Evolutionary conservation across 768 basidiomycete species (phyloP), one percentile per base, ranked within the genome.

Genomic region (Lactarius trivialis): DNA sequence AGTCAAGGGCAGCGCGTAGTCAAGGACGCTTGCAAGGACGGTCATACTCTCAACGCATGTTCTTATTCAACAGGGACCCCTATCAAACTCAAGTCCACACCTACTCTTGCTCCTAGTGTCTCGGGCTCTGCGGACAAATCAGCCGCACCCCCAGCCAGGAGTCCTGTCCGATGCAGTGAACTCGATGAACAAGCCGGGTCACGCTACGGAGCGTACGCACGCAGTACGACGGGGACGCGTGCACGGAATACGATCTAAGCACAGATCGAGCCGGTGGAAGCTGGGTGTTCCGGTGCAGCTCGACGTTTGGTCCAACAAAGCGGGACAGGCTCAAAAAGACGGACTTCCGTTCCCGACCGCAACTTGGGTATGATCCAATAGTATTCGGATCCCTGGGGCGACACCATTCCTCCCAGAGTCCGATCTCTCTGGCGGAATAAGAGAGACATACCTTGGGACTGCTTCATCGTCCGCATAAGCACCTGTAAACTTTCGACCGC

Each of bases 231-330:
- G 57, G 24, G 48, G 57, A 58, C 21, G 52, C 58, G 17, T 54
- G 48, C 19, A 30, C 45, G 7, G 52, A 53, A 19, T 34, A 54
- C 19, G 56, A 63, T 17, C 28, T 24, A 7, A 2, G n/a, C 30
- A 19, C 41, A 12, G 56, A 58, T n/a, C 15, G 43, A 32, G 7
- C 26, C 8, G 21, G 57, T 4, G 34, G 57, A 3, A 52, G 41
- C 24, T 63, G 62, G 53, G 48, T 59, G 36, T 63, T 53, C 21
- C 53, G 59, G 39, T 58, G 61, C 30, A 45, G 45, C 1, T 37
- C 62, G 11, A 63, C 52, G 21, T 63, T 63, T 37, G 45, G 30
- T 6, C 30, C 30, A 30, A 30, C 2, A 30, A 30, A 49, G 45
- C 45, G 58, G 12, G 63, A 60, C 33, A 60, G 54, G 30, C 6